phyloP scores from a whole-genome alignment of 495 filamentous ascomycete genomes.

The Hypomontagnella monticulosa region DNA sequence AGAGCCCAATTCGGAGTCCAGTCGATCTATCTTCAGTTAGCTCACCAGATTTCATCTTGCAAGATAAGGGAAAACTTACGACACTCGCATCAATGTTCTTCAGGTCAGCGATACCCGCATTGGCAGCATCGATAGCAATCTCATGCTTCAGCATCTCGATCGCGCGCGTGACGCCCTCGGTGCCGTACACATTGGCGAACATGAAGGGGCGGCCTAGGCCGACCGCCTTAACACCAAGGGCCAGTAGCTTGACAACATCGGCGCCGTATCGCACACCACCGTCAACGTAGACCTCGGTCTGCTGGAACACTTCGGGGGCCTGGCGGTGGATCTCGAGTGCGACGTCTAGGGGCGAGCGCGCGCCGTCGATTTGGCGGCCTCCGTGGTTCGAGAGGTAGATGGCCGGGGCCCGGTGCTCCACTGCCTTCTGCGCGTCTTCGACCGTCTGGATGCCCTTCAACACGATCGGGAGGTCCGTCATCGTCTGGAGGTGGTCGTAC shows the following conservation, averaged over 20 bases:
- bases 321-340: slow-evolving; percentile 49
- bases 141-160: slow-evolving; percentile 51
- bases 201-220: slow-evolving; percentile 57
- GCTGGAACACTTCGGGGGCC: slow-evolving; percentile 50
- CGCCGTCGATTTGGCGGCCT: slow-evolving; percentile 53
- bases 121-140: slow-evolving; percentile 51
- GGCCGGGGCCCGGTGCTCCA: slow-evolving; percentile 42
- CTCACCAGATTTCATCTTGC: background rate
- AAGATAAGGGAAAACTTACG: slow-evolving; percentile 16
- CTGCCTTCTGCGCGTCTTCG: slow-evolving; percentile 51
- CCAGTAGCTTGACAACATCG: slow-evolving; percentile 56
- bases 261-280: slow-evolving; percentile 58
- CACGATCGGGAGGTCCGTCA: slow-evolving; percentile 52
- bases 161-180: slow-evolving; percentile 47
- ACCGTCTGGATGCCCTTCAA: slow-evolving; percentile 57
- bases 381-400: slow-evolving; percentile 58
- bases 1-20: slow-evolving; percentile 32
- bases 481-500: slow-evolving; percentile 42
- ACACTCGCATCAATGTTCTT: slow-evolving; percentile 46
- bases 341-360: slow-evolving; percentile 50
- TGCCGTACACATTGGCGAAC: slow-evolving; percentile 56
- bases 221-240: slow-evolving; percentile 57
- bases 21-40: slow-evolving; percentile 23
- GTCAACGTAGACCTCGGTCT: slow-evolving; percentile 56
- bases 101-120: slow-evolving; percentile 51